These are phyloP conservation scores for Rhizopogon rudus DNA, from an alignment of 768 basidiomycete species.

Conservation along the genomic window DNA sequence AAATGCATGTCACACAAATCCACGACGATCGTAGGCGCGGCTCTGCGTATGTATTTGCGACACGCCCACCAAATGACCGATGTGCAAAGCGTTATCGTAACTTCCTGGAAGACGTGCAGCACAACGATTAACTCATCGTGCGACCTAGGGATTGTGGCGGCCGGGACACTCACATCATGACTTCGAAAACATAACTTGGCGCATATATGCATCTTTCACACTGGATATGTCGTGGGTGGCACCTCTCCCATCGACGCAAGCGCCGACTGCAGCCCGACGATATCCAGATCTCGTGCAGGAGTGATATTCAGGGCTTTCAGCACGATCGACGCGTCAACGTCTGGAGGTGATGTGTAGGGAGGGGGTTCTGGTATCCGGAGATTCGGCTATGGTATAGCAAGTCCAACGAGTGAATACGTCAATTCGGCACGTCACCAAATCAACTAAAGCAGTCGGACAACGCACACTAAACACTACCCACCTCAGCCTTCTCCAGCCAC, in stretches of 20 bases:
- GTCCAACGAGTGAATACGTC: not conserved
- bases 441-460: not conserved
- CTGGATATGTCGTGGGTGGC: slow-evolving; percentile 17
- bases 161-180: not conserved
- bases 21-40: no score
- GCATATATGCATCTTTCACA: not conserved
- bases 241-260: slow-evolving; percentile 17
- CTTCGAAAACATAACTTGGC: not conserved
- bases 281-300: slow-evolving; percentile 42
- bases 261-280: slow-evolving; percentile 16
- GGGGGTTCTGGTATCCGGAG: slow-evolving; percentile 40
- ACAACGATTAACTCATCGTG: no score
- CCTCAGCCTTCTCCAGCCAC: slow-evolving; percentile 46
- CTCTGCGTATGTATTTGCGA: no score
- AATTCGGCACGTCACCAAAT: not conserved
- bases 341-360: slow-evolving; percentile 32
- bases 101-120: no score
- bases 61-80: no score
- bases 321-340: slow-evolving; percentile 40
- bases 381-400: slow-evolving; percentile 23
- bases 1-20: no score
- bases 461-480: slow-evolving; percentile 22
- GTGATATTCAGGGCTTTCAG: slow-evolving; percentile 51
- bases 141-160: no score
- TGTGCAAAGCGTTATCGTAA: no score